phyloP scores from a whole-genome alignment of 2,329 filamentous ascomycete genomes.

The Paecilomyces fulvus region DNA sequence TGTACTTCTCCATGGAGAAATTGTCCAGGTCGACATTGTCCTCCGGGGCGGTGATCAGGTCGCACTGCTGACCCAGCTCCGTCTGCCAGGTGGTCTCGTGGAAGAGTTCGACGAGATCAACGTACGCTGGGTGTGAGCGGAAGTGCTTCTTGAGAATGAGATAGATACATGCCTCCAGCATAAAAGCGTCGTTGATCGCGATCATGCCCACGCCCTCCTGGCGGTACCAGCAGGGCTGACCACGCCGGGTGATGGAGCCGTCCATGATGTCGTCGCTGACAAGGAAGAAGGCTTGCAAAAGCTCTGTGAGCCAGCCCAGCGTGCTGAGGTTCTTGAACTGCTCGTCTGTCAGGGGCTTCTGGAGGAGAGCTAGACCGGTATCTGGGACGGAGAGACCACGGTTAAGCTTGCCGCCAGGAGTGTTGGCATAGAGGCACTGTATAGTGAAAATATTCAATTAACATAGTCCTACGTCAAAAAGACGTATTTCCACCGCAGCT shows the following conservation, averaged over 20 bases:
- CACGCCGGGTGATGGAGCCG: constrained; percentile 83
- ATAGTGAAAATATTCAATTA: constrained; percentile 1
- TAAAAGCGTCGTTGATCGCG: constrained; percentile 96
- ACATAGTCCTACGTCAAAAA: neutral
- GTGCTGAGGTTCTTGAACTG: constrained; percentile 84
- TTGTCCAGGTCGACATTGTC: constrained; percentile 87
- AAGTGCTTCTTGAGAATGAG: constrained; percentile 89
- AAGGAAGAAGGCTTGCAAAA: constrained; percentile 97
- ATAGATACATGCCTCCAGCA: constrained; percentile 90
- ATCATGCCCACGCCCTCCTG: constrained; percentile 84
- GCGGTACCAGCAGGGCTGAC: constrained; percentile 93
- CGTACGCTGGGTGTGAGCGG: constrained; percentile 73
- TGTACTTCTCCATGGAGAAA: constrained; percentile 92
- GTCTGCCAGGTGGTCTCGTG: constrained; percentile 92
- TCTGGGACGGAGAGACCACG: constrained; percentile 97
- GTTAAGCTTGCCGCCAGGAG: constrained; percentile 94
- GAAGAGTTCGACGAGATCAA: constrained; percentile 92
- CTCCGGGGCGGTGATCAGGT: constrained; percentile 91
- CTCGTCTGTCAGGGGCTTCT: constrained; percentile 61
- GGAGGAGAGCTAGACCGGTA: constrained; percentile 71
- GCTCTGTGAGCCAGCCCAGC: constrained; percentile 94
- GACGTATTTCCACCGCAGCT: constrained; percentile 9
- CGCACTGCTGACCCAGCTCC: constrained; percentile 88
- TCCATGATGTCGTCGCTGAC: constrained; percentile 99
- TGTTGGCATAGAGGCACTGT: constrained; percentile 76